Base-by-base conservation (phyloP, 1,284 basidiomycete genomes). In the Polyporus tsugae region DNA sequence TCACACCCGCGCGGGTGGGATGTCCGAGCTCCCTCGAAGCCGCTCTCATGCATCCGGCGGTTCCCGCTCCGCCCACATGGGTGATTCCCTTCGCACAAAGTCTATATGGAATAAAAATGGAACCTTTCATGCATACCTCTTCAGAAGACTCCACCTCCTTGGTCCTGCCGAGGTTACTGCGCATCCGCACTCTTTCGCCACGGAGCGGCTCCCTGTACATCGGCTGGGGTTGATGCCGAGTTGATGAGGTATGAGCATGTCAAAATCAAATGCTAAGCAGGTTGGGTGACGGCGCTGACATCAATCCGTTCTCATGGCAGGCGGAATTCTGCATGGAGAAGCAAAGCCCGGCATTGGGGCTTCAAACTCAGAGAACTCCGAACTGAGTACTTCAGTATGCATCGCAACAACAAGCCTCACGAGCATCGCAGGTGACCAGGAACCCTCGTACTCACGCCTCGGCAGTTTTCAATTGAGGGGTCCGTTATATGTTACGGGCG, bases 341-440 rank as follows among this genome's bases (percentile, higher is more conserved):
- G 29, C 46, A 22, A 52, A 25, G 46, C n/a, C 6, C 46, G 22
- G 22, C 10, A 4, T 29, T 25, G 46, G 22, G 46, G n/a, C 22
- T 52, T 52, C 11, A 22, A 25, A 52, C 46, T 52, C 60, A 13
- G 60, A 61, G 22, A 33, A 44, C n/a, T 39, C 19, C 25, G 25
- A 15, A 33, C 2, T 29, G 35, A 9, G 19, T n/a, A 17, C 15
- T 36, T 33, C 13, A 10, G 29, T 44, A 2, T 19, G 13, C 33
- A 49, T 52, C 22, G 11, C 33, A n/a, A 19, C 15, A 25, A 36
- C 61, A 6, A 2, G 19, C 19, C 46, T 25, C 46, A 38, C 49
- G 33, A 60, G 25, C 41, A 33, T 46, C 52, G 39, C 61, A 67
- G 62, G 66, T 67, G 66, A 63, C 60, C 60, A 36, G 15, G 42